phyloP scores from a whole-genome alignment of 345 rosid species.

The Crucihimalaya himalaica region DNA sequence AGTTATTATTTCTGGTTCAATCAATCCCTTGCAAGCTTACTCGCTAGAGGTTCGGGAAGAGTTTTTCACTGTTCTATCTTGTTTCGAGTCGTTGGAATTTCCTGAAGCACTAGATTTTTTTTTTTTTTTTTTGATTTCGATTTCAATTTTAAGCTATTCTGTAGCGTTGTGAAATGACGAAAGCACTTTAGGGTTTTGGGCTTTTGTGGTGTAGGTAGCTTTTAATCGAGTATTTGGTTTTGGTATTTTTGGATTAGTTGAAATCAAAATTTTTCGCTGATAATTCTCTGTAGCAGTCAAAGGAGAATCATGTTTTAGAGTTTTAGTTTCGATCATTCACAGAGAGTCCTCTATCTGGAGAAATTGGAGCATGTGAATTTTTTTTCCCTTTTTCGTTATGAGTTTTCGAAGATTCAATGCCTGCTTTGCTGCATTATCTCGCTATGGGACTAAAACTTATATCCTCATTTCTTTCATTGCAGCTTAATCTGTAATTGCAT shows the following conservation, averaged over 20 bases:
- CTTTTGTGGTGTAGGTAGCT: neutral
- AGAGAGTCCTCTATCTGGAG: neutral
- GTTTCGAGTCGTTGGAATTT: neutral
- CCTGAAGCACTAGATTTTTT: neutral
- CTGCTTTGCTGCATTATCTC: neutral
- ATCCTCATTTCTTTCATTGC: conserved; percentile 10
- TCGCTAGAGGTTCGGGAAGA: neutral
- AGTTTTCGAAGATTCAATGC: neutral
- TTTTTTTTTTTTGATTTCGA: neutral
- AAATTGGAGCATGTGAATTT: neutral
- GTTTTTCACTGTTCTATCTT: neutral
- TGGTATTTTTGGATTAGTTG: conserved; percentile 7
- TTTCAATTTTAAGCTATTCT: neutral
- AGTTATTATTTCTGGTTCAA: neutral
- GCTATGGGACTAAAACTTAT: neutral
- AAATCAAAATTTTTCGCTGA: neutral
- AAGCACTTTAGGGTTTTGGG: conserved; percentile 23
- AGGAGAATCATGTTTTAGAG: neutral
- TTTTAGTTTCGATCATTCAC: neutral
- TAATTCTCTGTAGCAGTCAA: neutral
- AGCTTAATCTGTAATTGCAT: neutral
- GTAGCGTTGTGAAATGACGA: neutral
- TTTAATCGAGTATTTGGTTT: conserved; percentile 9
- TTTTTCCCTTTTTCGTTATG: neutral
- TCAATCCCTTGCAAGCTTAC: neutral